Percentiles rank a stretch among this genome's conserved stretches.
Evolutionary conservation across 1,139 yeast species (phyloP).

Genomic region (Saccharomyces hybrid): DNA sequence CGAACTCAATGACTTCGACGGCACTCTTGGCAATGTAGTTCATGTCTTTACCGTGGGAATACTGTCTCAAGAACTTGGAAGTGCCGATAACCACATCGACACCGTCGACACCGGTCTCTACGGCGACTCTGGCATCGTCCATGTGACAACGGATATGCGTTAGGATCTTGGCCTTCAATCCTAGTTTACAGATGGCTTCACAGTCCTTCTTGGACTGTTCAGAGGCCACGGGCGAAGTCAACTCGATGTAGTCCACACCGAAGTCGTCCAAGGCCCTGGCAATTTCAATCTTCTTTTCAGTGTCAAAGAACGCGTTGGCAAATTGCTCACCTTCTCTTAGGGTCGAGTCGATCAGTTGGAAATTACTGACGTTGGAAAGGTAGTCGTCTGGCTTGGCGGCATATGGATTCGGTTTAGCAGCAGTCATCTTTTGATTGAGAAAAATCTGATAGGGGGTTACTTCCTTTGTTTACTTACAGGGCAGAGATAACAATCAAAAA

Average conservation of each 20-base stretch:
- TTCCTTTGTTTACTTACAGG: background rate
- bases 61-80: constrained; percentile 87
- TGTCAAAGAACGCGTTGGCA: constrained; percentile 90
- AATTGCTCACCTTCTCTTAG: constrained; percentile 97
- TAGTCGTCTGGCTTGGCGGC: constrained; percentile 93
- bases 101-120: constrained; percentile 97
- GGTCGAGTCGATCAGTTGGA: constrained; percentile 90
- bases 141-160: constrained; percentile 93
- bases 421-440: background rate
- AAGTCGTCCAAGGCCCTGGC: constrained; percentile 96
- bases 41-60: constrained; percentile 98
- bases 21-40: constrained; percentile 94
- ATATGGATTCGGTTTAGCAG: constrained; percentile 55
- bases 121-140: constrained; percentile 98
- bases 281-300: constrained; percentile 92
- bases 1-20: constrained; percentile 92
- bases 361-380: constrained; percentile 78
- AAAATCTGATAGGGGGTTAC: background rate
- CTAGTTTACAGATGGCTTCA: constrained; percentile 95
- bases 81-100: constrained; percentile 98
- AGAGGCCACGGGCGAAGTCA: constrained; percentile 94
- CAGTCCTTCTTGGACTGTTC: constrained; percentile 91
- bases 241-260: constrained; percentile 94
- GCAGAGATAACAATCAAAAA: background rate
- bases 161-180: constrained; percentile 87